Evolutionary conservation across 2,329 filamentous ascomycete genomes (phyloP).

Genomic region (Verticillium zaregamsianum): DNA sequence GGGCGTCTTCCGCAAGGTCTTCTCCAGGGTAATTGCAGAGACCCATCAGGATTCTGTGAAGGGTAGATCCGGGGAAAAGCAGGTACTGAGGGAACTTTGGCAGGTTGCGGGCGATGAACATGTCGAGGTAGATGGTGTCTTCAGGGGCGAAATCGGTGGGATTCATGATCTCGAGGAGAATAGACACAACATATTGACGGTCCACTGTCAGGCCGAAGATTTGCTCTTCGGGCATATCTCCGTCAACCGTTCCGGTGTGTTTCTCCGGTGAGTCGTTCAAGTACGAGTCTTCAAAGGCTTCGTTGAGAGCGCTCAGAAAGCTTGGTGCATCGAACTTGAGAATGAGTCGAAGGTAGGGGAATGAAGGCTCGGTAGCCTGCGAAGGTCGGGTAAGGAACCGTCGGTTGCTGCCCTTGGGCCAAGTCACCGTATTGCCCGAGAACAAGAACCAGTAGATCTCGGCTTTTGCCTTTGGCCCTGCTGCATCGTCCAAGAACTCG

Average conservation of each 20-base stretch:
- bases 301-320: constrained; percentile 92
- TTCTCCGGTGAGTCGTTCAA: constrained; percentile 75
- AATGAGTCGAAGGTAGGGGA: constrained; percentile 79
- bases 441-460: constrained; percentile 94
- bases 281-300: constrained; percentile 94
- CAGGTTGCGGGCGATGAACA: constrained; percentile 95
- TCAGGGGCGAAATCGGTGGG: constrained; percentile 67
- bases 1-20: constrained; percentile 85
- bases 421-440: constrained; percentile 71
- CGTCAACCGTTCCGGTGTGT: constrained; percentile 46
- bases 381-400: constrained; percentile 57
- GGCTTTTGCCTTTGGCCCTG: constrained; percentile 73
- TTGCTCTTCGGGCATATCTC: constrained; percentile 59
- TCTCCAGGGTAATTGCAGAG: constrained; percentile 79
- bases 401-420: constrained; percentile 63
- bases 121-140: constrained; percentile 92
- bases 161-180: constrained; percentile 87
- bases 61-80: constrained; percentile 78
- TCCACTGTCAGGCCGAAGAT: constrained; percentile 71
- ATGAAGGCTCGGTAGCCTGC: constrained; percentile 63
- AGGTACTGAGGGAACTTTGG: constrained; percentile 97
- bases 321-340: constrained; percentile 86
- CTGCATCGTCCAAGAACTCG: constrained; percentile 65
- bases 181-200: constrained; percentile 87
- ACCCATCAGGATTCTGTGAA: constrained; percentile 75